Evolutionary conservation across 805 yeast species (phyloP).

Genomic region (Yamadazyma laniorum): DNA sequence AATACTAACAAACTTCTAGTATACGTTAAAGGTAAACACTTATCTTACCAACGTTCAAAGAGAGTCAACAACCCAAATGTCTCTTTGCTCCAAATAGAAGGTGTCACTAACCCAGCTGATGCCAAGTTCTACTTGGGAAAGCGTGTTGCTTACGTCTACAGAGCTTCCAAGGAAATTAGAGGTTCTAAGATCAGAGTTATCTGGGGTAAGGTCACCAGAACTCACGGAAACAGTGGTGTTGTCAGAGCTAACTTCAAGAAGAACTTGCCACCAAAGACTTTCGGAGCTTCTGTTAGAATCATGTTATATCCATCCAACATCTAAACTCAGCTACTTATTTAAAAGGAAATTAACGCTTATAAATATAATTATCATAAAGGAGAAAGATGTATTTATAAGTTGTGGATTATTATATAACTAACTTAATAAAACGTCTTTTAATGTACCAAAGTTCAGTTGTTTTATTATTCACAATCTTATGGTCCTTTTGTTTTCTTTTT

Average conservation of each 20-base stretch:
- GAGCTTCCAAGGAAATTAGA: slow-evolving; percentile 96
- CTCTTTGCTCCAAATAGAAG: slow-evolving; percentile 95
- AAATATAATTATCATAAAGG: slow-evolving; percentile 16
- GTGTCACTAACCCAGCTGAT: slow-evolving; percentile 86
- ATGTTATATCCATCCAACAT: slow-evolving; percentile 99
- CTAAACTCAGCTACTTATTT: slow-evolving; percentile 46
- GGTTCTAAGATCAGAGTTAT: slow-evolving; percentile 99
- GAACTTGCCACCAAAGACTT: slow-evolving; percentile 99
- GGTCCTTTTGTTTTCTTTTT: slow-evolving; percentile 4
- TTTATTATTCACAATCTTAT: background rate
- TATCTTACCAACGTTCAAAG: slow-evolving; percentile 99
- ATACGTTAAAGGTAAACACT: slow-evolving; percentile 99
- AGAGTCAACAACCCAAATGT: slow-evolving; percentile 96
- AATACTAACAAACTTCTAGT: slow-evolving; percentile 52
- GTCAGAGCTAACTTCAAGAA: slow-evolving; percentile 99
- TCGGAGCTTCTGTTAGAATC: slow-evolving; percentile 99
- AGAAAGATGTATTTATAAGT: slow-evolving; percentile 6
- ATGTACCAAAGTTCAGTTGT: slow-evolving; percentile 1
- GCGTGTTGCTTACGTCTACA: slow-evolving; percentile 99
- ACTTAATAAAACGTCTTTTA: slow-evolving; percentile 10
- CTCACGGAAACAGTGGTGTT: slow-evolving; percentile 98
- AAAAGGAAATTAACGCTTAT: slow-evolving; percentile 13
- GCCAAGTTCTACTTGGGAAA: slow-evolving; percentile 99
- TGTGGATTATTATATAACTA: slow-evolving; percentile 2
- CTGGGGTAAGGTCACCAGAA: slow-evolving; percentile 99